Evolutionary conservation across 2,329 filamentous ascomycete genomes (phyloP).

Genomic region (Pezicula radicicola): DNA sequence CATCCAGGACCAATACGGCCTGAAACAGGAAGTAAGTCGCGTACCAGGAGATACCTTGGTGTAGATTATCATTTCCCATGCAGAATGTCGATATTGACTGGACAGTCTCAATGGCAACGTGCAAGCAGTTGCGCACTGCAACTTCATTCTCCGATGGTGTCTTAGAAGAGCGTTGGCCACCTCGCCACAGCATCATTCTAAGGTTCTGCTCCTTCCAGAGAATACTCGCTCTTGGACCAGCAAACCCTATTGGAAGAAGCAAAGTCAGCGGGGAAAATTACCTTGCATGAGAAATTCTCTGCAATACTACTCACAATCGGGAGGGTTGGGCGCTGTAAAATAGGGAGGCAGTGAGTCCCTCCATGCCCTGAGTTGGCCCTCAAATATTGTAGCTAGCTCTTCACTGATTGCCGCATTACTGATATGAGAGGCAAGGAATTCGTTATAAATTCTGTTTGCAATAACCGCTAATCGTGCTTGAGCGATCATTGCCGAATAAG

Average conservation of each 20-base stretch:
- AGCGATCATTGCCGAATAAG: conserved; percentile 36
- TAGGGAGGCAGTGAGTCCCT: conserved; percentile 17
- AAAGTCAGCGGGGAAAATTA: conserved; percentile 32
- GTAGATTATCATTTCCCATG: conserved; percentile 22
- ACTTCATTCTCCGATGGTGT: conserved; percentile 20
- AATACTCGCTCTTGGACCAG: conserved; percentile 34
- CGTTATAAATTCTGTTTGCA: conserved; percentile 38
- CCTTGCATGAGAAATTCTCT: conserved; percentile 25
- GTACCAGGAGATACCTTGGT: conserved; percentile 38
- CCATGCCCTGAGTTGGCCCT: conserved; percentile 34
- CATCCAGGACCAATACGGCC: conserved; percentile 36
- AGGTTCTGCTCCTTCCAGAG: conserved; percentile 41
- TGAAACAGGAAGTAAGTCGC: conserved; percentile 43
- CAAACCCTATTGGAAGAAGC: conserved; percentile 29
- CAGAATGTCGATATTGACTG: conserved; percentile 34
- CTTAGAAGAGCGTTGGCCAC: conserved; percentile 33
- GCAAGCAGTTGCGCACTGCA: conserved; percentile 33
- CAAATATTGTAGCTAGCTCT: conserved; percentile 36
- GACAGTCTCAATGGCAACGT: conserved; percentile 35
- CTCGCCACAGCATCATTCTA: conserved; percentile 38
- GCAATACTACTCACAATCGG: conserved; percentile 25
- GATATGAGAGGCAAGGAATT: conserved; percentile 35
- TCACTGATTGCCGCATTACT: conserved; percentile 31
- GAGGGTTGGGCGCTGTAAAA: too few species aligned
- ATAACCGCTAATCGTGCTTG: conserved; percentile 38